Evolutionary conservation across 2,329 filamentous ascomycete genomes (phyloP), one percentile per base, ranked within the genome.

Genomic region (Ceratocystis ficicola): DNA sequence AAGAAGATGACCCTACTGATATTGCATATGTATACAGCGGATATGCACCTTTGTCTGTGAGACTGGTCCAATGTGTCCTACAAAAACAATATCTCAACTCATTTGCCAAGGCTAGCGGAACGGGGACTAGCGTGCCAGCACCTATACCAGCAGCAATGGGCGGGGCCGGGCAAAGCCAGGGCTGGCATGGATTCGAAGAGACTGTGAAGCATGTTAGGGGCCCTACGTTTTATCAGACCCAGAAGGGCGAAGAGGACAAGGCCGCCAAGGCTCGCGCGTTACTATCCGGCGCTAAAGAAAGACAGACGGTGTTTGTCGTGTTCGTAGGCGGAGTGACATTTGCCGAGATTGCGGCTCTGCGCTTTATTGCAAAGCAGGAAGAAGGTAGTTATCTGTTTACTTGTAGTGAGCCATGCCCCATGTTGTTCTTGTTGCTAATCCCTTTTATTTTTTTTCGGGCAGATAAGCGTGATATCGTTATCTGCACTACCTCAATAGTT

Each of bases 1-100:
- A 95, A 73, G 94, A 99, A 75, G 86, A 94, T 67, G 88, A 95
- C 60, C 94, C 94, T 2, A 89, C 94, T 71, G 94, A 99, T 71
- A 87, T 97, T 68, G 88, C 92, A n/a, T 99, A 99, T 72, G 92
- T 96, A 10, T 99, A 97, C 76, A 95, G 90, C 69, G 95, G 94
- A 64, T 99, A 97, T 73, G 94, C 95, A 3, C 95, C 94, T 0
- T 81, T 99, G 12, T 95, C 90, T 57, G 84, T 97, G 65, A 86
- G 94, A 17, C 83, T 99, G 3, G 87, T 99, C 5, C 95, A 99
- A 75, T 94, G 90, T 73, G 83, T 97, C 62, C 77, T 99, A 61
- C 92, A 97, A 74, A 99, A 99, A 75, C 85, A 90, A 66, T 89
- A 92, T 70, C 78, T 99, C 36, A 78, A 86, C 66, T 85, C 83